Evolutionary conservation across 176 grass and related monocot species (phyloP).

Genomic region (Neostapfia colusana): DNA sequence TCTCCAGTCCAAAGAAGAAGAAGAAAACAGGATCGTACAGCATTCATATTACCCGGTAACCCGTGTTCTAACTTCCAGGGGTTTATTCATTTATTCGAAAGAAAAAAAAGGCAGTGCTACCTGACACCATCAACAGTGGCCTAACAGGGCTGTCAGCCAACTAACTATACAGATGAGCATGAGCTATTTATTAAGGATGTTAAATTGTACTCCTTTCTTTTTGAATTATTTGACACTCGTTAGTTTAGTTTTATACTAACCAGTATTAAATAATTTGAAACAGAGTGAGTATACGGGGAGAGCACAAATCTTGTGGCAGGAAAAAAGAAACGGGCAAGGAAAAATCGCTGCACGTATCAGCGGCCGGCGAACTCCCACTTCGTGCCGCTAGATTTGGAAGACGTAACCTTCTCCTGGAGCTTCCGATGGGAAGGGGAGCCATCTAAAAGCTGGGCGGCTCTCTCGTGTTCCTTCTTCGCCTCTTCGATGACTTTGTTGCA

Average conservation of each 20-base stretch:
- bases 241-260: too few relatives aligned
- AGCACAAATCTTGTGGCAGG: too few relatives aligned
- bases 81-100: neutral
- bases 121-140: neutral
- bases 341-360: neutral
- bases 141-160: neutral
- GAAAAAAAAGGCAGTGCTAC: neutral
- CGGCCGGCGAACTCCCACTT: constrained; percentile 28
- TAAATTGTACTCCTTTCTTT: too few relatives aligned
- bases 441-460: constrained; percentile 32
- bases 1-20: neutral
- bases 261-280: too few relatives aligned
- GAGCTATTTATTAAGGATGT: constrained; percentile 21
- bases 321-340: too few relatives aligned
- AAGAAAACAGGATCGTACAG: too few relatives aligned
- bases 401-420: constrained; percentile 7
- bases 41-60: neutral
- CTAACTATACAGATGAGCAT: neutral
- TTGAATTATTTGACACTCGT: too few relatives aligned
- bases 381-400: neutral
- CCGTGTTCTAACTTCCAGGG: neutral
- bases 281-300: too few relatives aligned
- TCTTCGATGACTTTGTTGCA: constrained; percentile 69
- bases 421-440: constrained; percentile 31
- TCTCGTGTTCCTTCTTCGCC: constrained; percentile 54